phyloP scores from a whole-genome alignment of 176 grass and related monocot species.

The Aegilops sharonensis region DNA sequence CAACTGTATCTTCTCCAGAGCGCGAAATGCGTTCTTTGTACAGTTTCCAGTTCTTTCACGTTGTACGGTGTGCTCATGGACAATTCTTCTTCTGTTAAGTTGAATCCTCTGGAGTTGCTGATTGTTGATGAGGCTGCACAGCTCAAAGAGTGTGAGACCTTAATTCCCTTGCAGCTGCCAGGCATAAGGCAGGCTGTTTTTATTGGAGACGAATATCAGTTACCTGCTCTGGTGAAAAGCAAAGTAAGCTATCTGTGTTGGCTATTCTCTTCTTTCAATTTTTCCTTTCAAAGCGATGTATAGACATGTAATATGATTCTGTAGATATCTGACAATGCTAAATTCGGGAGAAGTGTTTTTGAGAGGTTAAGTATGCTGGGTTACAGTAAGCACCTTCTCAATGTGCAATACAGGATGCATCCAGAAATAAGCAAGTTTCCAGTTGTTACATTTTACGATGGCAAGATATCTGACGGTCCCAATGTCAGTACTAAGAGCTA shows the following conservation, averaged over 20 bases:
- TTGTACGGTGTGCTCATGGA: slow-evolving; percentile 1
- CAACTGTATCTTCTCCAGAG: slow-evolving; percentile 8
- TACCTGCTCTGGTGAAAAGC: slow-evolving; percentile 64
- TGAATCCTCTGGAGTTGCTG: slow-evolving; percentile 19
- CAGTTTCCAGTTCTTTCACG: slow-evolving; percentile 33
- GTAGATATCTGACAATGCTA: slow-evolving; percentile 50
- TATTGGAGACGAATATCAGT: slow-evolving; percentile 59
- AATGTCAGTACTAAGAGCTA: slow-evolving; percentile 41
- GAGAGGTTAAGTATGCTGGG: slow-evolving; percentile 53
- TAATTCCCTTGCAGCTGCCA: slow-evolving; percentile 50
- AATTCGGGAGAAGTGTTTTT: slow-evolving; percentile 52
- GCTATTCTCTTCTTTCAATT: not conserved
- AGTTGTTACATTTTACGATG: slow-evolving; percentile 49
- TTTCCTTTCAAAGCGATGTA: not conserved
- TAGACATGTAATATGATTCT: not conserved
- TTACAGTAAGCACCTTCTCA: slow-evolving; percentile 52
- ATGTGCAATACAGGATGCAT: slow-evolving; percentile 73
- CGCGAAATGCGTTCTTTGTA: slow-evolving; percentile 27
- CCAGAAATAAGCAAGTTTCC: slow-evolving; percentile 66
- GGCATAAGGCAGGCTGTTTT: slow-evolving; percentile 44
- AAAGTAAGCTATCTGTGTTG: slow-evolving; percentile 26
- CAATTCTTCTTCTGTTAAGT: not conserved
- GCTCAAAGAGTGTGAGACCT: slow-evolving; percentile 64
- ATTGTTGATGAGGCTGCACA: slow-evolving; percentile 73
- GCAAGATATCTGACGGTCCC: slow-evolving; percentile 45